These are phyloP conservation scores for Diatrype stigma DNA, from an alignment of 2,329 filamentous ascomycete species.

Conservation along the genomic window DNA sequence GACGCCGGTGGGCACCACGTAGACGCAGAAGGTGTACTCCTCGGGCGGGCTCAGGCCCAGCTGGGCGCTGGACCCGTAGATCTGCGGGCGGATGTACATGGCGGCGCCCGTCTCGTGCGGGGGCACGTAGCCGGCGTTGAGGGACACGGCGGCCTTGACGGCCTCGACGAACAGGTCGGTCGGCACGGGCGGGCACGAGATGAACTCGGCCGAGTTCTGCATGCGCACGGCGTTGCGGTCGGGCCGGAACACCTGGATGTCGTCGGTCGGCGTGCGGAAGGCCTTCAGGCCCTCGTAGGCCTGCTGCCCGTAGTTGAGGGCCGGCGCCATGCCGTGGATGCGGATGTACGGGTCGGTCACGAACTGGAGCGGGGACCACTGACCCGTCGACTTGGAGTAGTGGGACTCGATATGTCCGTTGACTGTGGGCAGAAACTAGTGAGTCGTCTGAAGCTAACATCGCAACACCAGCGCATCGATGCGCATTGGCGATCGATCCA, in stretches of 20 bases:
- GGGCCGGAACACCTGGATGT: constrained; percentile 84
- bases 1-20: constrained; percentile 85
- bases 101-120: constrained; percentile 84
- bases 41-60: constrained; percentile 82
- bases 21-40: constrained; percentile 88
- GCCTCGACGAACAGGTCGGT: constrained; percentile 70
- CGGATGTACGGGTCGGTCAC: constrained; percentile 79
- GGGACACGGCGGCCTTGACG: constrained; percentile 74
- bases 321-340: constrained; percentile 92
- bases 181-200: constrained; percentile 79
- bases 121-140: constrained; percentile 88
- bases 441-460: too few relatives aligned
- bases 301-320: constrained; percentile 95
- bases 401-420: constrained; percentile 91
- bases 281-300: constrained; percentile 98
- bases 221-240: constrained; percentile 79
- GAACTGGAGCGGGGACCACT: constrained; percentile 77
- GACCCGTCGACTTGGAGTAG: constrained; percentile 67
- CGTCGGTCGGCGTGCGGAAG: constrained; percentile 71
- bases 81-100: constrained; percentile 85
- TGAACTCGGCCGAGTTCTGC: constrained; percentile 77
- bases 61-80: constrained; percentile 85
- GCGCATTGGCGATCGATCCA: too few relatives aligned
- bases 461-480: too few relatives aligned
- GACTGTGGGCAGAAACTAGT: constrained; percentile 48